phyloP scores from a whole-genome alignment of 2,329 filamentous ascomycete genomes.

The Colletotrichum somersetense region DNA sequence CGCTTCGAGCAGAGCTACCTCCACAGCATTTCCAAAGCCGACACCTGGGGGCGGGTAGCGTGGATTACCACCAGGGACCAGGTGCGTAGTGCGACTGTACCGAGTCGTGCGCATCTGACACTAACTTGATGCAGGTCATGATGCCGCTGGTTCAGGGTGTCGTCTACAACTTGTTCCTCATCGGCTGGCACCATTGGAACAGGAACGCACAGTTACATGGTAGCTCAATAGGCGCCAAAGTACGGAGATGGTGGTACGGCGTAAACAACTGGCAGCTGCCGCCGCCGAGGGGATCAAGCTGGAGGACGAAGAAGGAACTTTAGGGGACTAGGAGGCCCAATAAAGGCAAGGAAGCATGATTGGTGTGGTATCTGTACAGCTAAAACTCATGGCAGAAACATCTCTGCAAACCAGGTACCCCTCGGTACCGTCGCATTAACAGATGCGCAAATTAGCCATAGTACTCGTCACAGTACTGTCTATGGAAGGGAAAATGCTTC shows the following conservation, averaged over 20 bases:
- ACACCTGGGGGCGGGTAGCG: constrained; percentile 82
- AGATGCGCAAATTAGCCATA: constrained; percentile 25
- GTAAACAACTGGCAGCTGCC: constrained; percentile 92
- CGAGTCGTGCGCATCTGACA: background rate
- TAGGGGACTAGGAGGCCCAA: background rate
- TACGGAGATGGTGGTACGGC: constrained; percentile 93
- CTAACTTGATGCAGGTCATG: constrained; percentile 69
- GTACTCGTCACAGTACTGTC: constrained; percentile 28
- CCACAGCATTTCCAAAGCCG: constrained; percentile 83
- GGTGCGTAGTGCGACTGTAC: constrained; percentile 61
- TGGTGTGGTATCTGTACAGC: constrained; percentile 40
- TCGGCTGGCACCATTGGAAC: constrained; percentile 94
- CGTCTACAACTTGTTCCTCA: constrained; percentile 86
- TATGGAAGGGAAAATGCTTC: constrained; percentile 30
- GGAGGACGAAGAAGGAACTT: constrained; percentile 38
- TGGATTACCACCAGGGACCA: constrained; percentile 93
- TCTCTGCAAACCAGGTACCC: constrained; percentile 34
- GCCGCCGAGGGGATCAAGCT: constrained; percentile 45
- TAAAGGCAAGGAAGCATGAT: constrained; percentile 20
- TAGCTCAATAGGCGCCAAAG: constrained; percentile 78
- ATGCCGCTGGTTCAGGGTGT: constrained; percentile 90
- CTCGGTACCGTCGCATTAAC: constrained; percentile 22
- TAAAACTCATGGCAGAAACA: constrained; percentile 35
- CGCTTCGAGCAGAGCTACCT: constrained; percentile 99
- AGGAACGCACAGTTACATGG: constrained; percentile 81